phyloP scores from a whole-genome alignment of 2,329 filamentous ascomycete genomes.

The Monilinia polystroma region DNA sequence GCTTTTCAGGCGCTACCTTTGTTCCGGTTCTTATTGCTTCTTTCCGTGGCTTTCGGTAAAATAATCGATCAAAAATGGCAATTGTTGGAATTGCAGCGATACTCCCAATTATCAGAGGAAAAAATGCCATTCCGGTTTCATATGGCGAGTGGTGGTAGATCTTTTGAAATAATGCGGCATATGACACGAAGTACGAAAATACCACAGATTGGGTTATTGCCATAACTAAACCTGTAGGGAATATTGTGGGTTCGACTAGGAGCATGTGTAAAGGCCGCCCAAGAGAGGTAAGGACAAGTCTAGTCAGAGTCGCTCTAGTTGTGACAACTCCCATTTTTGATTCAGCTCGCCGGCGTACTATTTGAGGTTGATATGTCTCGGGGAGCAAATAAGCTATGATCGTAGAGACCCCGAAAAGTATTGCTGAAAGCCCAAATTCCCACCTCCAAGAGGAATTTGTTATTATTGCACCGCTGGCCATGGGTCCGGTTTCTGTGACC shows the following conservation, averaged over 20 bases:
- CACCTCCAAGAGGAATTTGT: conserved; percentile 23
- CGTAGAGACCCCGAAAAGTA: conserved; percentile 19
- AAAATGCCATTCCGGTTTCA: conserved; percentile 25
- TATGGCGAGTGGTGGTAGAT: conserved; percentile 23
- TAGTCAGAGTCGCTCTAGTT: conserved; percentile 2
- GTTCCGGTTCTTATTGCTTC: conserved; percentile 3
- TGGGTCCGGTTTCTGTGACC: conserved; percentile 17
- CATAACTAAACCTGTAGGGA: conserved; percentile 21
- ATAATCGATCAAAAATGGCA: conserved; percentile 10
- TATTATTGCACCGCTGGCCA: conserved; percentile 23
- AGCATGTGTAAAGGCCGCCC: conserved; percentile 27
- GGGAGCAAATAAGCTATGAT: conserved; percentile 23
- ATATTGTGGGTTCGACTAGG: conserved; percentile 24
- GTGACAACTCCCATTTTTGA: not conserved
- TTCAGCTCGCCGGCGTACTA: conserved; percentile 15
- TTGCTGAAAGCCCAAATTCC: conserved; percentile 24
- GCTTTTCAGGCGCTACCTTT: conserved; percentile 50
- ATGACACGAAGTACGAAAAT: conserved; percentile 24
- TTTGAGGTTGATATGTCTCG: conserved; percentile 25
- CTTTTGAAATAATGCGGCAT: conserved; percentile 24
- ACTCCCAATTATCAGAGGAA: conserved; percentile 20
- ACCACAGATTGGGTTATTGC: conserved; percentile 25
- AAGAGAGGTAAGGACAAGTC: conserved; percentile 20
- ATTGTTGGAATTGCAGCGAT: conserved; percentile 16
- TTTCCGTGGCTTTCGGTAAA: conserved; percentile 15